These are phyloP conservation scores for Lepidium sativum DNA, from an alignment of 345 rosid species.

Conservation along the genomic window DNA sequence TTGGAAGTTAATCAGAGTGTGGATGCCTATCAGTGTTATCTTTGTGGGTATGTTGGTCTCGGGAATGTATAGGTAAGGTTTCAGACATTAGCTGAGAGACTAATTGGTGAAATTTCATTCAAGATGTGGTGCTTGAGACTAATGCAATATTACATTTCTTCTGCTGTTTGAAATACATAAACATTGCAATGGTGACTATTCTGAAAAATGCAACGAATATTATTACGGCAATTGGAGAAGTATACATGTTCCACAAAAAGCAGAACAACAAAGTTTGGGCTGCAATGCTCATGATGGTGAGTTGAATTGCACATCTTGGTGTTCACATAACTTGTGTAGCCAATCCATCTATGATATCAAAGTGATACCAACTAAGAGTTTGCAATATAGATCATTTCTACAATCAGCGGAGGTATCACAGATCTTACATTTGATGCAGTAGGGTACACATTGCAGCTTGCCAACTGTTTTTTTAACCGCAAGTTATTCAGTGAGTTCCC, in stretches of 20 bases:
- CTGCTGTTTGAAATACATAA: conserved; percentile 82
- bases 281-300: conserved; percentile 92
- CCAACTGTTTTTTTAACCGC: conserved; percentile 84
- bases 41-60: conserved; percentile 95
- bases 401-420: conserved; percentile 72
- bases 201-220: conserved; percentile 93
- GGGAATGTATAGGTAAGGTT: too few species aligned
- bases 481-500: conserved; percentile 61
- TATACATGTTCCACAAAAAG: conserved; percentile 71
- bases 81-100: background rate
- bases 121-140: background rate
- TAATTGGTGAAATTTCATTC: background rate
- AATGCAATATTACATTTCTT: conserved; percentile 2
- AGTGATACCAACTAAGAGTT: background rate
- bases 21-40: conserved; percentile 89
- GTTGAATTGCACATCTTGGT: background rate
- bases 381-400: conserved; percentile 69
- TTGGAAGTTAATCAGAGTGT: conserved; percentile 68
- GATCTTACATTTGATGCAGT: conserved; percentile 70
- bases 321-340: background rate
- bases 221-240: conserved; percentile 79
- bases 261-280: conserved; percentile 92
- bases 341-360: background rate
- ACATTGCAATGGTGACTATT: conserved; percentile 93
- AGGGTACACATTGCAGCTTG: conserved; percentile 77